These are phyloP conservation scores for Cutaneotrichosporon spelunceum DNA, from an alignment of 1,284 basidiomycete species.

Conservation along the genomic window DNA sequence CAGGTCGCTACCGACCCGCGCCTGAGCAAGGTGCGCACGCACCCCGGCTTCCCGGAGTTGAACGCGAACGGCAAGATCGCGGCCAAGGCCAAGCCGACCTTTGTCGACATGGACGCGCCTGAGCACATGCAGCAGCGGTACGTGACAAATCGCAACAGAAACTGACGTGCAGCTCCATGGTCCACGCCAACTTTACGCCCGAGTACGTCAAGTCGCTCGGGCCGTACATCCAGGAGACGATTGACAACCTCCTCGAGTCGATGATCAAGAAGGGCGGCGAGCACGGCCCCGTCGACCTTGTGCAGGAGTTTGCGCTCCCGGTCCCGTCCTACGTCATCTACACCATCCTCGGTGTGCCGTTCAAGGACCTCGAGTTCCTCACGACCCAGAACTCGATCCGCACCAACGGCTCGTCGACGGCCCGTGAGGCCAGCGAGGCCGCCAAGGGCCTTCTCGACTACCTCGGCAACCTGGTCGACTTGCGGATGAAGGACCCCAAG, in stretches of 20 bases:
- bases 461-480: constrained; percentile 12
- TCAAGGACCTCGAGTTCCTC: constrained; percentile 18
- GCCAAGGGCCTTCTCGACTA: constrained; percentile 11
- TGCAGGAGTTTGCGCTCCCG: constrained; percentile 16
- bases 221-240: constrained; percentile 14
- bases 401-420: constrained; percentile 13
- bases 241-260: constrained; percentile 11
- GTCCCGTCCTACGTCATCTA: constrained; percentile 19
- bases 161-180: constrained; percentile 8
- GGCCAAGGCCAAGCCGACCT: constrained; percentile 17
- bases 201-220: constrained; percentile 9
- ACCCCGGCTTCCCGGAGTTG: constrained; percentile 23
- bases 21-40: constrained; percentile 18
- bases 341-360: constrained; percentile 20
- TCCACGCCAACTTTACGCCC: constrained; percentile 12
- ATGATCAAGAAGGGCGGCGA: constrained; percentile 7
- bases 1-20: constrained; percentile 17
- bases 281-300: constrained; percentile 9
- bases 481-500: constrained; percentile 10
- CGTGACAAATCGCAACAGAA: not conserved
- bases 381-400: constrained; percentile 15
- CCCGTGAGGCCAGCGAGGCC: constrained; percentile 12
- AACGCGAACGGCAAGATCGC: constrained; percentile 17
- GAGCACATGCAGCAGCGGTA: constrained; percentile 19
- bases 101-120: constrained; percentile 20